Base-by-base conservation (phyloP, 163 green algal genomes). In the Chlamydomonas reinhardtii region DNA sequence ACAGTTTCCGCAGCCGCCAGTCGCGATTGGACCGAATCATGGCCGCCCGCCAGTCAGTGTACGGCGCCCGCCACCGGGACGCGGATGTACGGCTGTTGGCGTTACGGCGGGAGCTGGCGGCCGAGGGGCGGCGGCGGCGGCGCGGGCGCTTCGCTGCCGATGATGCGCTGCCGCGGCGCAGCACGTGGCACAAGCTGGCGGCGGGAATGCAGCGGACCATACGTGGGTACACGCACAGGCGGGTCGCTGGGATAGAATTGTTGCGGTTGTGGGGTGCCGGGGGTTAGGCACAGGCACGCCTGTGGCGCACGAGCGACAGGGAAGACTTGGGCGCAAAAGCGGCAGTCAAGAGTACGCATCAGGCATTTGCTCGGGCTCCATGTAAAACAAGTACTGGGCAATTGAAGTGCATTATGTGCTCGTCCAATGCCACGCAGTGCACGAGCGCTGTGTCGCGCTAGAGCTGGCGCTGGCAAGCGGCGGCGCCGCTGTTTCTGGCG, bases 171-270 rank as follows among this genome's bases (percentile, higher is more conserved):
- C 83, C 83, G 24, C 74, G 74, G 5, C 73, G 22, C 4, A 72
- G 66, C 43, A 89, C 83, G 31, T 89, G 64, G 65, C 35, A 73
- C 52, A 89, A 89, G 74, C 74, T 89, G 48, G 32, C 65, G 14
- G 20, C 66, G 24, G 64, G 2, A 4, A 35, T 43, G 29, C 74
- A 66, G 62, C 54, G 62, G 62, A 17, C 27, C 9, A 74, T 88
- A n/a, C 25, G 79, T 85, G 76, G 66, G 76, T 39, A 27, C 37
- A 11, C 11, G 43, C 43, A 54, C 43, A 16, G 43, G 11, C 43
- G 43, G 11, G 43, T 54, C n/a, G n/a, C n/a, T n/a, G n/a, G n/a
- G n/a, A n/a, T n/a, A n/a, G n/a, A n/a, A n/a, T n/a, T n/a, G n/a
- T n/a, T 48, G 39, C 39, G 39, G 39, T 8, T 48, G 39, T 48